Evolutionary conservation across 164 flowering plant genomes (phyloP).

Genomic region (Magnolia sinica): DNA sequence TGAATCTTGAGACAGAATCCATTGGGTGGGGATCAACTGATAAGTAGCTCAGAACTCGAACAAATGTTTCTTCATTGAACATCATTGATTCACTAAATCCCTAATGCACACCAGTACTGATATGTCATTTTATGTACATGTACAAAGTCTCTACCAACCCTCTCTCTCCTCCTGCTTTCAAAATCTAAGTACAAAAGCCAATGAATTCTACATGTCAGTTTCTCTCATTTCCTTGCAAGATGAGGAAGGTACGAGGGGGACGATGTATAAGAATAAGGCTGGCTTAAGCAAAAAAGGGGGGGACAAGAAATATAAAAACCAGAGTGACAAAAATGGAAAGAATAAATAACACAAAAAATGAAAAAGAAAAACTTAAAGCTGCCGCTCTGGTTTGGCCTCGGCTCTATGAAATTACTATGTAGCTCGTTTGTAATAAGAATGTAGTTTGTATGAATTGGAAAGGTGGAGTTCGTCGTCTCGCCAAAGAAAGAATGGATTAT

Average conservation of each 20-base stretch:
- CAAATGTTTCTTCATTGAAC: not conserved
- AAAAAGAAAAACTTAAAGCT: constrained; percentile 21
- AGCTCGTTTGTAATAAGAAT: constrained; percentile 37
- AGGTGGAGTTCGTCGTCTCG: constrained; percentile 4
- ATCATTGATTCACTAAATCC: constrained; percentile 7
- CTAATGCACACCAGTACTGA: constrained; percentile 9
- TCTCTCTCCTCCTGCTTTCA: not conserved
- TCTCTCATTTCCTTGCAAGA: not conserved
- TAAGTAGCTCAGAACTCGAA: not conserved
- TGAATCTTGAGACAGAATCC: not conserved
- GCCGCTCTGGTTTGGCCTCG: constrained; percentile 37
- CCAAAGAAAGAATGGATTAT: constrained; percentile 5
- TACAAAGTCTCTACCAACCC: constrained; percentile 37
- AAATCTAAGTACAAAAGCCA: constrained; percentile 3
- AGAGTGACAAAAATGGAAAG: constrained; percentile 53
- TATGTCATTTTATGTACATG: constrained; percentile 8
- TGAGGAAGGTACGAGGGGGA: constrained; percentile 14
- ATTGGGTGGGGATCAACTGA: not conserved
- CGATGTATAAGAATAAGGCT: constrained; percentile 33
- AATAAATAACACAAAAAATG: constrained; percentile 30
- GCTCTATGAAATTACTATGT: constrained; percentile 35
- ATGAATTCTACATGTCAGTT: not conserved
- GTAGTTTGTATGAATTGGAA: constrained; percentile 25
- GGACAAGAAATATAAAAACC: constrained; percentile 22
- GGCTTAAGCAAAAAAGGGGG: constrained; percentile 20